phyloP scores from a whole-genome alignment of 805 yeast genomes.

The Zygosaccharomyces gambellarensis region DNA sequence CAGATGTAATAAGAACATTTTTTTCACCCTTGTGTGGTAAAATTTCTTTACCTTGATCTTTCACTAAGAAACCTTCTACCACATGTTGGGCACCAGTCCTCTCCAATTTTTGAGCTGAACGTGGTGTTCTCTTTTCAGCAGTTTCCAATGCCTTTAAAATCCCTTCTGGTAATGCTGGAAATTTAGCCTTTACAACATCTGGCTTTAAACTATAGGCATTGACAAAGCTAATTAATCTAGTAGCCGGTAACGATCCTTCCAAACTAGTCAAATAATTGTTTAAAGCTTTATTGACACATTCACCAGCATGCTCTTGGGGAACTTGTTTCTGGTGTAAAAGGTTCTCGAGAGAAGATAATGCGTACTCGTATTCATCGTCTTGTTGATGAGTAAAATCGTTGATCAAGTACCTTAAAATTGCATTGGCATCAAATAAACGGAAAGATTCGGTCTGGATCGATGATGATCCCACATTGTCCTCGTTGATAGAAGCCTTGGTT shows the following conservation, averaged over 20 bases:
- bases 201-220: constrained; percentile 46
- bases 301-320: constrained; percentile 43
- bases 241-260: constrained; percentile 39
- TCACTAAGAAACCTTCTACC: constrained; percentile 23
- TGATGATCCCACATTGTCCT: constrained; percentile 24
- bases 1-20: constrained; percentile 88
- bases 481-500: constrained; percentile 21
- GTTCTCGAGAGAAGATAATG: constrained; percentile 23
- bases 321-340: constrained; percentile 14
- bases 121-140: constrained; percentile 40
- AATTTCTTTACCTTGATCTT: constrained; percentile 37
- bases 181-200: constrained; percentile 25
- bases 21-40: constrained; percentile 67
- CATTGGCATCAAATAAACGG: constrained; percentile 58
- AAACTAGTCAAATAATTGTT: constrained; percentile 26
- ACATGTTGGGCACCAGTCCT: constrained; percentile 40
- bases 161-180: constrained; percentile 25
- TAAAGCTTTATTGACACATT: constrained; percentile 38
- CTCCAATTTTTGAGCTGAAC: constrained; percentile 29
- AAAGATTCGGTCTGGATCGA: constrained; percentile 29
- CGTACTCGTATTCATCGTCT: constrained; percentile 31
- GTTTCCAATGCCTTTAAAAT: constrained; percentile 44
- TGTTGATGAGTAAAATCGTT: constrained; percentile 41
- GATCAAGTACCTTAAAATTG: constrained; percentile 61
- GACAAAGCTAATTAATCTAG: constrained; percentile 56